Percentiles rank a stretch among this genome's conserved stretches.
Conservation (phyloP, 1,284 basidiomycete genomes). For the Tylopilus sp. region DNA sequence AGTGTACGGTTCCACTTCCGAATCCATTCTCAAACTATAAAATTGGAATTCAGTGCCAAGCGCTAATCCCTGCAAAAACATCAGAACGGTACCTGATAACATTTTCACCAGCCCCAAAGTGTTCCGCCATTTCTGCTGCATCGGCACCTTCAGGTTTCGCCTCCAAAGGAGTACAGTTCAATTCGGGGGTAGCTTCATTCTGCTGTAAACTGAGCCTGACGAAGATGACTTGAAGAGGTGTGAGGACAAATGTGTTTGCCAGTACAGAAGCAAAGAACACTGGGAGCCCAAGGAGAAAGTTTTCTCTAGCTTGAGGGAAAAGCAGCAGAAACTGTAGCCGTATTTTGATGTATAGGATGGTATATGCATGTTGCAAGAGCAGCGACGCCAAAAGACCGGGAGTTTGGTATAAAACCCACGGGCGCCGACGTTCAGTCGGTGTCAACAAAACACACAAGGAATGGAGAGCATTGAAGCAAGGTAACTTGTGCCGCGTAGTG, state of each 20-base stretch:
- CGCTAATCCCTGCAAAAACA: too few relatives aligned
- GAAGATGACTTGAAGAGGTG: too few relatives aligned
- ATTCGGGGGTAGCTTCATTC: too few relatives aligned
- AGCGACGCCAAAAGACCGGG: constrained; percentile 84
- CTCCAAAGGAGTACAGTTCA: too few relatives aligned
- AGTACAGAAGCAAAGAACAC: constrained; percentile 73
- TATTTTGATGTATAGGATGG: constrained; percentile 64
- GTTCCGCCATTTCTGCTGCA: too few relatives aligned
- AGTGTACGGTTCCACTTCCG: constrained; percentile 80
- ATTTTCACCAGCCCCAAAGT: too few relatives aligned
- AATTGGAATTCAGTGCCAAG: constrained; percentile 9
- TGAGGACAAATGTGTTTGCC: too few relatives aligned
- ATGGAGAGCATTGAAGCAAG: constrained; percentile 69
- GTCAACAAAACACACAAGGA: constrained; percentile 83
- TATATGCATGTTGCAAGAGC: constrained; percentile 72
- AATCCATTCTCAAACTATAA: constrained; percentile 76
- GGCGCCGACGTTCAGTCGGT: constrained; percentile 81
- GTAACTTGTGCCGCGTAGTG: constrained; percentile 86
- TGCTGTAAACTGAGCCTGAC: too few relatives aligned
- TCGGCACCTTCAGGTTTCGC: too few relatives aligned
- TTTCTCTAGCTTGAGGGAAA: constrained; percentile 45
- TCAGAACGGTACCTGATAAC: too few relatives aligned
- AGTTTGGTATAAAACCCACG: constrained; percentile 86
- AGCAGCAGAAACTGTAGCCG: constrained; percentile 73
- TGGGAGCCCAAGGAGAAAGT: constrained; percentile 59